These are phyloP conservation scores for Parathielavia hyrcaniae DNA, from an alignment of 495 filamentous ascomycete species.

Conservation along the genomic window DNA sequence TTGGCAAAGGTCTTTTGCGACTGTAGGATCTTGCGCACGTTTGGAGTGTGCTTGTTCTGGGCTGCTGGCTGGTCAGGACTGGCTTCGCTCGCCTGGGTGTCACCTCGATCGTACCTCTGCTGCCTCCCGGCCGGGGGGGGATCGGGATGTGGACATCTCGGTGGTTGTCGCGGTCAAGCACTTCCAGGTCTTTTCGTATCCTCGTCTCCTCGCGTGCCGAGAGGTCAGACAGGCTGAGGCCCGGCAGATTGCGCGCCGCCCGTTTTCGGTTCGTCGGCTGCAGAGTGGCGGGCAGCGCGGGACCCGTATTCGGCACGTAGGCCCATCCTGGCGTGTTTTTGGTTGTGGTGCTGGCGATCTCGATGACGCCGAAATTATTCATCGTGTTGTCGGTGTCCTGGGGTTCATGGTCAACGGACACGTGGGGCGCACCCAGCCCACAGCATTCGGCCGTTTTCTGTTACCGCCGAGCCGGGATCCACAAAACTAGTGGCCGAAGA, in stretches of 20 bases:
- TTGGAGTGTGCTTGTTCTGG: slow-evolving; percentile 59
- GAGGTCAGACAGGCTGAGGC: slow-evolving; percentile 57
- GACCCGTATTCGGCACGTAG: slow-evolving; percentile 73
- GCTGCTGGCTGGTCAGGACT: slow-evolving; percentile 15
- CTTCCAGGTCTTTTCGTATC: slow-evolving; percentile 66
- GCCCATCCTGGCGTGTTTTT: slow-evolving; percentile 75
- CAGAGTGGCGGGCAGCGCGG: slow-evolving; percentile 49
- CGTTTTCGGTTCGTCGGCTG: slow-evolving; percentile 52
- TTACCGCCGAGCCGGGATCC: not conserved
- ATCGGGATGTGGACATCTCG: slow-evolving; percentile 64
- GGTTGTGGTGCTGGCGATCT: slow-evolving; percentile 63
- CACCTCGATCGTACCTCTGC: slow-evolving; percentile 15
- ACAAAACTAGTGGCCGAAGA: not conserved
- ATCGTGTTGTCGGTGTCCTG: slow-evolving; percentile 22
- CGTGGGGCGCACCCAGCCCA: not conserved
- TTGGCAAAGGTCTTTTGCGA: slow-evolving; percentile 90
- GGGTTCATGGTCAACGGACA: slow-evolving; percentile 10
- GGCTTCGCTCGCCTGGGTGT: not conserved
- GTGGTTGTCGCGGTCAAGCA: slow-evolving; percentile 74
- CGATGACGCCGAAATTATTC: slow-evolving; percentile 61
- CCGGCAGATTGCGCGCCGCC: slow-evolving; percentile 53
- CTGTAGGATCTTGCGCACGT: slow-evolving; percentile 82
- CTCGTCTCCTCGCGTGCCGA: slow-evolving; percentile 64
- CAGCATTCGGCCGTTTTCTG: slow-evolving; percentile 6
- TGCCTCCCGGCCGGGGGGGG: slow-evolving; percentile 36